Evolutionary conservation across 2,329 filamentous ascomycete species (phyloP).

Genomic region (Cladosporium velox): DNA sequence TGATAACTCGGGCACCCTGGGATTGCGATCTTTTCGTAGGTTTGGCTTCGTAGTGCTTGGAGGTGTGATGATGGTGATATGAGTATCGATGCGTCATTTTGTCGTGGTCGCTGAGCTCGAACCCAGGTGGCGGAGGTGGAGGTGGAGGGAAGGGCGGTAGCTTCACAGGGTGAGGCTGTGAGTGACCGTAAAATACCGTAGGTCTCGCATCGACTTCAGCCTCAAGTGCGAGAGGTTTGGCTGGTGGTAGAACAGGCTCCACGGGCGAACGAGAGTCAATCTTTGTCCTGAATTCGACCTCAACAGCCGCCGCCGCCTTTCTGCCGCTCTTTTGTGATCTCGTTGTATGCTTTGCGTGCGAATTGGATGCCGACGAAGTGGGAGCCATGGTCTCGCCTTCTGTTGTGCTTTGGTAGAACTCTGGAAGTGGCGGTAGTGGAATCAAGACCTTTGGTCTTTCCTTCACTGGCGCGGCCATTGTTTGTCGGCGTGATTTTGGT

Average conservation of each 20-base stretch:
- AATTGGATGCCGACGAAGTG: constrained; percentile 19
- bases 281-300: background rate
- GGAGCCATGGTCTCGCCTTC: constrained; percentile 13
- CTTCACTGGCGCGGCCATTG: constrained; percentile 15
- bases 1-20: constrained; percentile 15
- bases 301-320: constrained; percentile 1
- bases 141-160: background rate
- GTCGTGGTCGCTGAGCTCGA: background rate
- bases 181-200: background rate
- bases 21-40: constrained; percentile 2
- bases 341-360: constrained; percentile 14
- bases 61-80: constrained; percentile 4
- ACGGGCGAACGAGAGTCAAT: background rate
- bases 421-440: constrained; percentile 33
- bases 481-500: background rate
- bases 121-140: background rate
- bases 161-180: background rate
- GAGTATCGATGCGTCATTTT: constrained; percentile 15
- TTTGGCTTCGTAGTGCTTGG: background rate
- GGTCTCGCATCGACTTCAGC: background rate
- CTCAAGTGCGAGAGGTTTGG: background rate
- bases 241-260: background rate
- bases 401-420: constrained; percentile 27
- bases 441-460: constrained; percentile 24
- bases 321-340: background rate